Conservation (phyloP, 2,329 filamentous ascomycete genomes). For the Paraphaeosphaeria minitans region DNA sequence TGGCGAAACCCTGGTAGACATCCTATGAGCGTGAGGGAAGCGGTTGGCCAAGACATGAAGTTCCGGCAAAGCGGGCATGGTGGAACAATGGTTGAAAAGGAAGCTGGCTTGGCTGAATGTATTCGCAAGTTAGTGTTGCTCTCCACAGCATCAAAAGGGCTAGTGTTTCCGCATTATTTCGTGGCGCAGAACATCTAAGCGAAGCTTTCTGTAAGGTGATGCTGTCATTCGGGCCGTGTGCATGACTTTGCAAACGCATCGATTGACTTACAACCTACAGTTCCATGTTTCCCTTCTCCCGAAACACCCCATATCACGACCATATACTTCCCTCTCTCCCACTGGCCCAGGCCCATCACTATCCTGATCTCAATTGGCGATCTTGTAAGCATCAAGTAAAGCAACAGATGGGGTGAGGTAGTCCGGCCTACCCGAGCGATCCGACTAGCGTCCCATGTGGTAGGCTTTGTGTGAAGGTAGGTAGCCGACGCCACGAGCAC, state of each 20-base stretch:
- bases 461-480: conserved; percentile 32
- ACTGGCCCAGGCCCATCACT: not conserved
- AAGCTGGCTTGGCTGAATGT: not conserved
- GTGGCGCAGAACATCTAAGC: not conserved
- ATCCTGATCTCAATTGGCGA: not conserved
- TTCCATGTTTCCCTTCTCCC: not conserved
- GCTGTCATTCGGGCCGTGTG: conserved; percentile 4
- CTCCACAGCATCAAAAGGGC: not conserved
- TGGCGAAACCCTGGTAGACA: conserved; percentile 2
- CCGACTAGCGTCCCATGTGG: conserved; percentile 16
- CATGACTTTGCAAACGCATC: not conserved
- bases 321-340: not conserved
- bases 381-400: not conserved
- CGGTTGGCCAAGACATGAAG: not conserved
- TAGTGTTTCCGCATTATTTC: not conserved
- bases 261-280: not conserved
- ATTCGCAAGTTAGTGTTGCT: not conserved
- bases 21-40: conserved; percentile 3
- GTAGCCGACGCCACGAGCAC: conserved; percentile 13
- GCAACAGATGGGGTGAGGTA: conserved; percentile 18
- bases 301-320: not conserved
- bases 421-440: conserved; percentile 27
- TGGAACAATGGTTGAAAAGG: not conserved
- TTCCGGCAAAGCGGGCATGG: not conserved
- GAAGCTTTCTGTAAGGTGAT: not conserved